Base-by-base conservation (phyloP, 73 alveolate species). In the Stentor roeselii region DNA sequence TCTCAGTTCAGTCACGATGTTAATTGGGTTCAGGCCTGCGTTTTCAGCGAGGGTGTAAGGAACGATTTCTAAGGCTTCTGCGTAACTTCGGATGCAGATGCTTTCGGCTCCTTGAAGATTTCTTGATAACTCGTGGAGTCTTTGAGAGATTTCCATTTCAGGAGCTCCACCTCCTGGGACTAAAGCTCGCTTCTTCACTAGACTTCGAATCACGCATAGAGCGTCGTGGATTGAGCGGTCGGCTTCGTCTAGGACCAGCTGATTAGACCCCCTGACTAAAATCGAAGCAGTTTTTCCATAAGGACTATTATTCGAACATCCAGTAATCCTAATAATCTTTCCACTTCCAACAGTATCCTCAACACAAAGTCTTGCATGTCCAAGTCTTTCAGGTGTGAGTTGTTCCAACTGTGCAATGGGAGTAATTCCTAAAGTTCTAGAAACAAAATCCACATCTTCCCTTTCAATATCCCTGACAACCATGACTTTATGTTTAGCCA, bases 111-210 rank as follows among this genome's bases (percentile, higher is more conserved):
- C 82, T 67, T 15, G n/a, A 67, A 30, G 42, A 21, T 74, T 86
- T 78, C 92, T 67, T 32, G 96, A 95, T 91, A 86, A 84, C 27
- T 93, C 84, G 1, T 90, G 86, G 82, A 98, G 94, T 91, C 90
- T 92, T 60, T 89, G 94, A 42, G 99, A 96, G 59, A 98, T 92
- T 90, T 97, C 99, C 91, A 96, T 97, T 90, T 98, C 99, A 34
- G 99, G 99, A 3, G 99, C 99, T 1, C 99, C 99, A 39, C 99
- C 99, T 4, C 99, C 99, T 6, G 99, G 99, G 36, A 98, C 97
- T 80, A 98, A 91, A 50, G 99, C 98, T 91, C 96, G 93, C 93
- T 95, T 94, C 95, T 97, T 98, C 60, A 98, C 99, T 42, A 97
- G 95, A 60, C 98, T 89, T 90, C 99, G 93, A 82, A 98, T 99